phyloP scores from a whole-genome alignment of 2,329 filamentous ascomycete species.

The Diplodia intermedia region DNA sequence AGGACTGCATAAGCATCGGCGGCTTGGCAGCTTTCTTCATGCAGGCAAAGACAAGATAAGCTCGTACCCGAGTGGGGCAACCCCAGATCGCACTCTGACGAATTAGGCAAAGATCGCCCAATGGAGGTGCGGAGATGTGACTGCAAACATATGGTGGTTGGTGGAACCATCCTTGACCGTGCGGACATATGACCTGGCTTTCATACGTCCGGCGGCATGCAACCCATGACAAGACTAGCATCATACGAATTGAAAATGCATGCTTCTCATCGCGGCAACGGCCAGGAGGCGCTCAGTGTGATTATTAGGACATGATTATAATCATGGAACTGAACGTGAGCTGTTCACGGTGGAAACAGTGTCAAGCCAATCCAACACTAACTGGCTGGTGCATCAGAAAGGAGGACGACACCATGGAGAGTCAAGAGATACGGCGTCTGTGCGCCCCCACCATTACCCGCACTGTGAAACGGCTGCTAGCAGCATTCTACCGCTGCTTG shows the following conservation, averaged over 20 bases:
- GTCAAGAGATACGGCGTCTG: not conserved
- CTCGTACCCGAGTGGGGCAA: conserved; percentile 8
- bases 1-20: not conserved
- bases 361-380: not conserved
- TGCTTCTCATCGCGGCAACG: not conserved
- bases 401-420: not conserved
- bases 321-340: not conserved
- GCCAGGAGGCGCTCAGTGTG: not conserved
- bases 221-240: not conserved
- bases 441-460: too few species aligned
- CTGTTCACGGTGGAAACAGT: not conserved
- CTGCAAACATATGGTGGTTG: conserved; percentile 3
- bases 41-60: conserved; percentile 21
- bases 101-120: not conserved
- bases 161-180: conserved; percentile 1
- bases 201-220: not conserved
- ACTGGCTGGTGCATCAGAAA: not conserved
- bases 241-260: not conserved
- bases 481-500: too few species aligned
- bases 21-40: not conserved
- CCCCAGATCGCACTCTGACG: not conserved
- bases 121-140: conserved; percentile 12
- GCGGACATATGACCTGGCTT: not conserved
- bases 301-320: too few species aligned
- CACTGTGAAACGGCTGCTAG: too few species aligned